These are phyloP conservation scores for Coniochaeta sp. DNA, from an alignment of 2,329 filamentous ascomycete species.

Conservation along the genomic window DNA sequence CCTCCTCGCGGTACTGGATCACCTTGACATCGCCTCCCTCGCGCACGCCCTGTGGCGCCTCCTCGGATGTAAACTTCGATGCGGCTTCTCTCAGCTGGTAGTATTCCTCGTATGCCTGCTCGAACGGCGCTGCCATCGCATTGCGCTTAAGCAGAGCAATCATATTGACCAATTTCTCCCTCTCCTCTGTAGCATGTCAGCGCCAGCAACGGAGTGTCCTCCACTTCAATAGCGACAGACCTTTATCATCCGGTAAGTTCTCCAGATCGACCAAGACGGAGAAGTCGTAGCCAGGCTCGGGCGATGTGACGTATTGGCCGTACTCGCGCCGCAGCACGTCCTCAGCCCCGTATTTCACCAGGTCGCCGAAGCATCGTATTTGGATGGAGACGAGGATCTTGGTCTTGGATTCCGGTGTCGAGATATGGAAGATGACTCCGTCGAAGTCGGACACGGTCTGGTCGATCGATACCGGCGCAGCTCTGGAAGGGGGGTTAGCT, in stretches of 20 bases:
- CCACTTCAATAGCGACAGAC: slow-evolving; percentile 29
- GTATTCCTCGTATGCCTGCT: slow-evolving; percentile 92
- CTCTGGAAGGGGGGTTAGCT: slow-evolving; percentile 45
- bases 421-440: slow-evolving; percentile 97
- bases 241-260: slow-evolving; percentile 71
- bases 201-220: background rate
- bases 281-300: slow-evolving; percentile 93
- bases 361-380: slow-evolving; percentile 89
- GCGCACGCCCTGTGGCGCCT: slow-evolving; percentile 80
- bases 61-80: slow-evolving; percentile 86
- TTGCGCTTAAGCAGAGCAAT: slow-evolving; percentile 94
- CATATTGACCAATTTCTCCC: slow-evolving; percentile 78
- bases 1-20: slow-evolving; percentile 97
- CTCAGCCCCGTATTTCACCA: slow-evolving; percentile 88
- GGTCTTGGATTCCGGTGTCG: slow-evolving; percentile 86
- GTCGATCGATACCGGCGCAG: slow-evolving; percentile 81
- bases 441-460: slow-evolving; percentile 99
- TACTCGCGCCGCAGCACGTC: slow-evolving; percentile 91
- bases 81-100: slow-evolving; percentile 80
- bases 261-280: slow-evolving; percentile 87
- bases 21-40: slow-evolving; percentile 92
- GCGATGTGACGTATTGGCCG: slow-evolving; percentile 77
- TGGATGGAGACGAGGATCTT: slow-evolving; percentile 92
- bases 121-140: slow-evolving; percentile 97
- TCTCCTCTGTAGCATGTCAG: slow-evolving; percentile 51